Base-by-base conservation (phyloP, 1,284 basidiomycete genomes). In the Apiotrichum domesticum region DNA sequence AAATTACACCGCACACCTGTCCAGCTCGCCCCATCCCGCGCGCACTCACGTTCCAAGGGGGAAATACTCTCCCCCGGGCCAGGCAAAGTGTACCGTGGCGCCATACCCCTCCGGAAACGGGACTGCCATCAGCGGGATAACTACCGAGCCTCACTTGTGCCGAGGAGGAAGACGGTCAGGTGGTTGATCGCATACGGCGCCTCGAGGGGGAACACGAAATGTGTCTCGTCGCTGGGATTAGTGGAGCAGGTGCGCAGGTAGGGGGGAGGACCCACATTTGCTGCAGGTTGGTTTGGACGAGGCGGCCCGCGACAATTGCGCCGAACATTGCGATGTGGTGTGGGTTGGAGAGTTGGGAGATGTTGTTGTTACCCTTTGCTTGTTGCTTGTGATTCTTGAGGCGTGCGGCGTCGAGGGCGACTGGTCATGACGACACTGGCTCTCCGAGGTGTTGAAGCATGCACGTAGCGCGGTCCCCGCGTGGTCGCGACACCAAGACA, bases 101-200 rank as follows among this genome's bases (percentile, higher is more conserved):
- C 87, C 92, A 71, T 86, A 94, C 4, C 90, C 90, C 33, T 89
- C 87, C 1, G 92, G 92, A 65, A 95, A 93, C 0, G 89, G 56
- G 41, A 53, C 58, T 58, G 53, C 3, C 21, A 21, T 21, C 21
- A 21, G 21, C 21, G 21, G 21, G 21, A 21, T 21, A 21, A 21
- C 21, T 21, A 21, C 21, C 14, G 14, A 7, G 34, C 14, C 82
- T 58, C 59, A 90, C 90, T 80, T 44, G 86, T 87, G 32, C 91
- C 92, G 2, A 91, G 76, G 10, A 95, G 77, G 73, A 95, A 95
- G 2, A 95, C 88, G 46, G 88, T 90, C 46, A 95, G 77, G 70
- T 96, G 92, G 68, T 95, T 94, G 66, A 95, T 88, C 15, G 84
- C 82, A 58, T 83, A 83, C 0, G 89, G 89, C 33, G 82, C 79